These are phyloP conservation scores for Botryosphaeria dothidea DNA, from an alignment of 2,329 filamentous ascomycete species.

Conservation along the genomic window DNA sequence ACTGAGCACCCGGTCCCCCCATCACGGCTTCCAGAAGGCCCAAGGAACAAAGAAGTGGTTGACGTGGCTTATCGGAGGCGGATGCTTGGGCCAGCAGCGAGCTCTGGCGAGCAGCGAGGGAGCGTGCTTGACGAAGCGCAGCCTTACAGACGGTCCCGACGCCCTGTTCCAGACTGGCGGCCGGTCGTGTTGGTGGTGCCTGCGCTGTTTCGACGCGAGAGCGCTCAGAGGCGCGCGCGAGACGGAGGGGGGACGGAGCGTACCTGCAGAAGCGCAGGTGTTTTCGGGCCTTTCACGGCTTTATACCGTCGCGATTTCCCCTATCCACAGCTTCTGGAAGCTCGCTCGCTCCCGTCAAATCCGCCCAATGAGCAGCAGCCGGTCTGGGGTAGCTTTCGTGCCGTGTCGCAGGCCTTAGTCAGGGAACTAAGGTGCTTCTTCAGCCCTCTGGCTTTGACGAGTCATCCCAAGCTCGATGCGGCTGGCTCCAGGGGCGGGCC, in stretches of 20 bases:
- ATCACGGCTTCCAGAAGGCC: conserved; percentile 11
- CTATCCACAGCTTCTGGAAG: conserved; percentile 12
- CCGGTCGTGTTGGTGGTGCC: not conserved
- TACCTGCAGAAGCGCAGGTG: not conserved
- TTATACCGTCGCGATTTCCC: conserved; percentile 14
- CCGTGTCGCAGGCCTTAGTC: conserved; percentile 11
- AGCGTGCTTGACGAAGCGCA: conserved; percentile 11
- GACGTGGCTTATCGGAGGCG: conserved; percentile 11
- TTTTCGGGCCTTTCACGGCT: conserved; percentile 14
- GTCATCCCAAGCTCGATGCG: not conserved
- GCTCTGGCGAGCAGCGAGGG: not conserved
- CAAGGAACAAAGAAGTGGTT: conserved; percentile 6
- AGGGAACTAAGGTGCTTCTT: conserved; percentile 4
- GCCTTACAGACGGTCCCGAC: conserved; percentile 13
- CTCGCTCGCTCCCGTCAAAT: not conserved
- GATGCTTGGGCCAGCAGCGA: conserved; percentile 2
- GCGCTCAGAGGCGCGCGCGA: not conserved
- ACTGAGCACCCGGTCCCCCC: conserved; percentile 1
- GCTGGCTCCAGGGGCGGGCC: not conserved
- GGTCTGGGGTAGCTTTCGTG: conserved; percentile 8
- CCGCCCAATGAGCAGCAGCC: conserved; percentile 1
- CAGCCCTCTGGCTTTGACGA: not conserved
- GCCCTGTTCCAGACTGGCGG: conserved; percentile 4
- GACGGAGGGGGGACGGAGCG: not conserved
- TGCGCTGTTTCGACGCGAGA: conserved; percentile 2